Base-by-base conservation (phyloP, 108 stramenopile genomes). In the Cyclotella sp. region DNA sequence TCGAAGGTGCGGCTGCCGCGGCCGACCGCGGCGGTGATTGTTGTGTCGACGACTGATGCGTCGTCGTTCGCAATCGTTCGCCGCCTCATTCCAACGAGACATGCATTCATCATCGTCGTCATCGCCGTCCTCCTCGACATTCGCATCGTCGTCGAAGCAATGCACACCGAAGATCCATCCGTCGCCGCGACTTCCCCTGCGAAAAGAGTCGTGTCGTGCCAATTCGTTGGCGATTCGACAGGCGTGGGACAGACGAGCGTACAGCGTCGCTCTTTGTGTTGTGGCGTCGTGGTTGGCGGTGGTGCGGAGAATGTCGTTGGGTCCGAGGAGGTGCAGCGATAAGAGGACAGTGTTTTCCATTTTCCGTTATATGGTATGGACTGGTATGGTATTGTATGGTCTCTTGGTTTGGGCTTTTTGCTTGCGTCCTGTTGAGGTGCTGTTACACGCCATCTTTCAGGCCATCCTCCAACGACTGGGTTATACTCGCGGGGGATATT, bases 101-200 rank as follows among this genome's bases (percentile, higher is more conserved):
- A 68, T 71, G 77, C 81, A 82, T 1, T 49, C 13, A 68, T 78
- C 81, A 65, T 73, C 71, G 0, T 60, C 81, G 49, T 78, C 81
- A 58, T 68, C 30, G 19, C 44, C 53, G 53, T 30, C 30, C 18
- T 62, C 42, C 28, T 64, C 14, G 15, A 60, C 60, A 53, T 79
- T 72, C 18, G n/a, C n/a, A n/a, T 66, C 60, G 40, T 24, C 19
- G 9, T 49, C n/a, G 46, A 53, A 27, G 41, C 72, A 73, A 60
- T 89, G 87, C 12, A 90, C 68, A n/a, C 90, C 92, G 75, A 93
- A 93, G 10, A 93, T 79, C 18, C 87, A 87, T 3, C 92, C 92
- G 68, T 93, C 92, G 16, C 88, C 92, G 16, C 92, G 90, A 27
- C 64, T 69, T 47, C 81, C 75, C 88, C 90, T 44, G 15, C 28